Conservation (phyloP, 2,329 filamentous ascomycete species). For the Diaporthe longicolla region DNA sequence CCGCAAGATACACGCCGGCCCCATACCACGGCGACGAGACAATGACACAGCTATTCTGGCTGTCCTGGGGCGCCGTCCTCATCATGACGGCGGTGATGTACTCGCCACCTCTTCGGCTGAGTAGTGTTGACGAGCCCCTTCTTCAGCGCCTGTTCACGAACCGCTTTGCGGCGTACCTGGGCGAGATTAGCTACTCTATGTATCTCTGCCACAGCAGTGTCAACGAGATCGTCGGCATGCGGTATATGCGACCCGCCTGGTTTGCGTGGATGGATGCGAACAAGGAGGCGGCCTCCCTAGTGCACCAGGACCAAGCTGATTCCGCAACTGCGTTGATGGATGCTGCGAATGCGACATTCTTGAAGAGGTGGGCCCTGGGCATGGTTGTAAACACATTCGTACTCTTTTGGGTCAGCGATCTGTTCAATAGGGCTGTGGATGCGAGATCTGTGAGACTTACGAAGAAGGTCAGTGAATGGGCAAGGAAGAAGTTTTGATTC, state of each 20-base stretch:
- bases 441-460: slow-evolving; percentile 41
- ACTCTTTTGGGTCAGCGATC: slow-evolving; percentile 46
- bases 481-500: slow-evolving; percentile 2
- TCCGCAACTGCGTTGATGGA: background rate
- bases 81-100: slow-evolving; percentile 46
- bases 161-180: slow-evolving; percentile 45
- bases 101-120: slow-evolving; percentile 38
- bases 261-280: background rate
- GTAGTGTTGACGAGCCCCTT: slow-evolving; percentile 23
- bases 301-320: background rate
- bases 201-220: slow-evolving; percentile 45
- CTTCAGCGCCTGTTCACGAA: slow-evolving; percentile 46
- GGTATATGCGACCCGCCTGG: slow-evolving; percentile 22
- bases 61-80: slow-evolving; percentile 36
- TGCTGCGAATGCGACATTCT: background rate
- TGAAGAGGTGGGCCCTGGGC: background rate
- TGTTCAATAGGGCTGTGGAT: slow-evolving; percentile 46
- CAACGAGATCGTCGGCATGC: slow-evolving; percentile 29
- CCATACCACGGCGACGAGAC: background rate
- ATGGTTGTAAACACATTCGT: slow-evolving; percentile 39
- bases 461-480: slow-evolving; percentile 43
- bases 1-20: background rate
- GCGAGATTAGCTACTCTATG: slow-evolving; percentile 46
- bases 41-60: background rate
- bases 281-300: background rate